Conservation (phyloP, 164 flowering plant genomes). For the Litsea cubeba region DNA sequence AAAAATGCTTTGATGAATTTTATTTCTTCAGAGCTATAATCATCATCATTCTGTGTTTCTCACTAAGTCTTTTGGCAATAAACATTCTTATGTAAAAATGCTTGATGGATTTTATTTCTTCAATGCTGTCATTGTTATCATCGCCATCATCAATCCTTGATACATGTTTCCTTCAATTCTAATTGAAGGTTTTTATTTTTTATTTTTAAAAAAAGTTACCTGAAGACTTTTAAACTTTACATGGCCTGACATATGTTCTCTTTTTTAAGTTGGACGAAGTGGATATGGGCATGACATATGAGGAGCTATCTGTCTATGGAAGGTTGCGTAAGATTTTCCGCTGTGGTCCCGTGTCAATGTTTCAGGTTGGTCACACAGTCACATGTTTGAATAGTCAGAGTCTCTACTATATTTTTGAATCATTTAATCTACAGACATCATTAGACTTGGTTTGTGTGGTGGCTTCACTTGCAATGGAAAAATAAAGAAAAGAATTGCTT, state of each 20-base stretch:
- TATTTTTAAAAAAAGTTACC: not conserved
- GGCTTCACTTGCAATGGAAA: no score
- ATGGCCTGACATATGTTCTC: conserved; percentile 3
- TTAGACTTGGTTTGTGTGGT: no score
- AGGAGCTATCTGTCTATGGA: conserved; percentile 90
- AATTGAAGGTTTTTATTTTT: not conserved
- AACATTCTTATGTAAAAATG: not conserved
- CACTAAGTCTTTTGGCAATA: no score
- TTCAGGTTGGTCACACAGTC: conserved; percentile 50
- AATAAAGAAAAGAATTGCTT: no score
- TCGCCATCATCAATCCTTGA: no score
- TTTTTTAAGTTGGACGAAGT: conserved; percentile 83
- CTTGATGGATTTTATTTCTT: not conserved
- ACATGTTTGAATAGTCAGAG: not conserved
- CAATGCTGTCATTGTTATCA: no score
- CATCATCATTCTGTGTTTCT: no score
- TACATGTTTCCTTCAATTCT: not conserved
- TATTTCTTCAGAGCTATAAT: no score
- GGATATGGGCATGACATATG: conserved; percentile 98
- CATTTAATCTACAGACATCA: not conserved
- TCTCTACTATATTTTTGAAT: not conserved
- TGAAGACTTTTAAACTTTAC: not conserved
- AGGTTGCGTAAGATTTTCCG: conserved; percentile 85
- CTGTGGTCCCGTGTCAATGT: conserved; percentile 96
- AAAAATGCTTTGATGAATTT: no score